These are phyloP conservation scores for Periconia sp. DNA, from an alignment of 2,329 filamentous ascomycete genomes.

Conservation along the genomic window DNA sequence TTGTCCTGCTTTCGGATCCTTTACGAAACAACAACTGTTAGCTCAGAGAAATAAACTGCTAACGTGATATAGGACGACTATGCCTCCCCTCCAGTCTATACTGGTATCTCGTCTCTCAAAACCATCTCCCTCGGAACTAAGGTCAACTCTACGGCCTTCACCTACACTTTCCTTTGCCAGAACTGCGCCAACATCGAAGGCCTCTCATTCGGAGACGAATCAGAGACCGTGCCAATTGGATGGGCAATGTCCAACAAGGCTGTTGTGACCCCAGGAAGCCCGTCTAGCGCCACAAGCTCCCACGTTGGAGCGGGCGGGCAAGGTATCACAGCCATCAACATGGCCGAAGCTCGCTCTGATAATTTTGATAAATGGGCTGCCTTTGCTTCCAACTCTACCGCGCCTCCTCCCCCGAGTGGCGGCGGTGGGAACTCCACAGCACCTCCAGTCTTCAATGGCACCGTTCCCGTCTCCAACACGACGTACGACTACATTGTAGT, in stretches of 20 bases:
- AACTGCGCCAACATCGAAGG: constrained; percentile 14
- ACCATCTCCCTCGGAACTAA: constrained; percentile 53
- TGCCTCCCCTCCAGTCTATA: constrained; percentile 43
- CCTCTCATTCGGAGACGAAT: constrained; percentile 7
- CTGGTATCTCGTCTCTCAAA: constrained; percentile 38
- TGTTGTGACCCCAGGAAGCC: constrained; percentile 17
- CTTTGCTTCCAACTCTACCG: constrained; percentile 10
- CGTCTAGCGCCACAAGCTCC: constrained; percentile 13
- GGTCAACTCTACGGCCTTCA: constrained; percentile 52
- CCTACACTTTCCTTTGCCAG: constrained; percentile 54
- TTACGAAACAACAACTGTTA: not conserved
- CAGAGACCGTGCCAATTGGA: constrained; percentile 5
- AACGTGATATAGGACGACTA: constrained; percentile 27
- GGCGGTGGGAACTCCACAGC: not conserved
- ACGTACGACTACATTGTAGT: constrained; percentile 48
- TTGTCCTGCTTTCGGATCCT: no score
- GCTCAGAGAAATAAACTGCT: not conserved
- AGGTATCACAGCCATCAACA: constrained; percentile 16
- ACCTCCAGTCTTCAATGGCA: constrained; percentile 6
- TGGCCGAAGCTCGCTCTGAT: constrained; percentile 19
- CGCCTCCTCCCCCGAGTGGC: not conserved
- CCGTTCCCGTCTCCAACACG: constrained; percentile 21
- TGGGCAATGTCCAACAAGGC: constrained; percentile 18
- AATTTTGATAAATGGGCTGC: constrained; percentile 25
- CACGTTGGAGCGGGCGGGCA: constrained; percentile 17